These are phyloP conservation scores for Ilex paraguariensis DNA, from an alignment of 305 asterid genomes.

Conservation along the genomic window DNA sequence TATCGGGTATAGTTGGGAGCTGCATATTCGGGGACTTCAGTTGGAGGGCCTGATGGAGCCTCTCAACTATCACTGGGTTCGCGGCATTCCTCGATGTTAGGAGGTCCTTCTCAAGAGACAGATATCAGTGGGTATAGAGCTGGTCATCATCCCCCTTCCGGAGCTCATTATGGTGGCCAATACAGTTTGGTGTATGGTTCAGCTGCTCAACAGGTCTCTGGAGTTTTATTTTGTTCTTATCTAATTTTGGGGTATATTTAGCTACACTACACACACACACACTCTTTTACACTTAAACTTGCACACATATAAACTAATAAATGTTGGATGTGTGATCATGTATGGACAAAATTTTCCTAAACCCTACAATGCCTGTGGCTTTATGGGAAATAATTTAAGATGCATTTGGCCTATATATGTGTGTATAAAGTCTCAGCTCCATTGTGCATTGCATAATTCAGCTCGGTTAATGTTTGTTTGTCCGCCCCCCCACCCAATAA, in stretches of 20 bases:
- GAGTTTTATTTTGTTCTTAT: not conserved
- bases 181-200: slow-evolving; percentile 69
- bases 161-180: slow-evolving; percentile 61
- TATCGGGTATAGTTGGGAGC: not conserved
- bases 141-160: slow-evolving; percentile 50
- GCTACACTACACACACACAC: not conserved
- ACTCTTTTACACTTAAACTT: not conserved
- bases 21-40: slow-evolving; percentile 22
- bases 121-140: slow-evolving; percentile 51
- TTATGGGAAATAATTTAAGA: too few species aligned
- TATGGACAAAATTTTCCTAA: not conserved
- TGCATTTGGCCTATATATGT: too few species aligned
- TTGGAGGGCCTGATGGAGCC: slow-evolving; percentile 42
- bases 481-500: too few species aligned
- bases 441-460: too few species aligned
- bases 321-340: not conserved
- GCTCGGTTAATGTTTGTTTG: too few species aligned
- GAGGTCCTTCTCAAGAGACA: slow-evolving; percentile 45
- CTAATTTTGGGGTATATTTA: not conserved
- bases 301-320: not conserved
- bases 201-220: slow-evolving; percentile 62
- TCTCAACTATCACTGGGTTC: slow-evolving; percentile 29
- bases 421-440: too few species aligned
- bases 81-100: slow-evolving; percentile 36
- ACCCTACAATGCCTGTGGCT: too few species aligned